Evolutionary conservation across 768 basidiomycete genomes (phyloP), one percentile per base, ranked within the genome.

Genomic region (Thelephora ganbajun): DNA sequence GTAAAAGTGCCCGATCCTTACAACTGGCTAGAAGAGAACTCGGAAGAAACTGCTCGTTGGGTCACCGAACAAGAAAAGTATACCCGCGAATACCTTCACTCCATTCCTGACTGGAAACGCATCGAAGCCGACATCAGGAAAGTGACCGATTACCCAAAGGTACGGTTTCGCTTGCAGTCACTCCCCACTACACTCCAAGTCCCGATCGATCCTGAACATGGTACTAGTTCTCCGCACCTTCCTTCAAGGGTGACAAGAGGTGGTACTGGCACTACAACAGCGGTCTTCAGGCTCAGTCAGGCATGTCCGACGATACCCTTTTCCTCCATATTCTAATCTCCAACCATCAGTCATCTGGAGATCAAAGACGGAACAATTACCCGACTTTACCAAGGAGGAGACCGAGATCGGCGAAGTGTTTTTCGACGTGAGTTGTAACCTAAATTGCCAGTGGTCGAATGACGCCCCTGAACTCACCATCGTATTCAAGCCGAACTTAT

Each of bases 201-300:
- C 43, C 11, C n/a, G 18, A 18, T 39, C 37, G 36, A 43, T 51
- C 44, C 33, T 35, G 35, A 45, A 41, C 47, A 44, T 45, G 16
- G 35, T 47, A 16, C 35, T 59, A 84, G 81, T 83, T 84, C 59
- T 75, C 73, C 18, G 65, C 77, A 0, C 87, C 86, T 0, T 53
- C 58, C 6, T 59, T 83, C 46, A 73, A 76, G 51, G 67, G 77
- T 12, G 83, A 88, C 54, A 73, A 70, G 13, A 73, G 72, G 44
- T 90, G 83, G 80, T 91, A 90, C 56, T 86, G 85, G 83, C 74
- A 72, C 56, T 74, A 80, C 57, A 88, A 90, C 63, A 78, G 74
- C 46, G 87, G 86, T 26, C 70, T 89, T 22, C 79, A 86, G 52
- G 69, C 80, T 1, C 85, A 87, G 57, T 67, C 74, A 46, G 65